Conservation (phyloP, 2,329 filamentous ascomycete genomes). For the Chalaropsis ovoidea region DNA sequence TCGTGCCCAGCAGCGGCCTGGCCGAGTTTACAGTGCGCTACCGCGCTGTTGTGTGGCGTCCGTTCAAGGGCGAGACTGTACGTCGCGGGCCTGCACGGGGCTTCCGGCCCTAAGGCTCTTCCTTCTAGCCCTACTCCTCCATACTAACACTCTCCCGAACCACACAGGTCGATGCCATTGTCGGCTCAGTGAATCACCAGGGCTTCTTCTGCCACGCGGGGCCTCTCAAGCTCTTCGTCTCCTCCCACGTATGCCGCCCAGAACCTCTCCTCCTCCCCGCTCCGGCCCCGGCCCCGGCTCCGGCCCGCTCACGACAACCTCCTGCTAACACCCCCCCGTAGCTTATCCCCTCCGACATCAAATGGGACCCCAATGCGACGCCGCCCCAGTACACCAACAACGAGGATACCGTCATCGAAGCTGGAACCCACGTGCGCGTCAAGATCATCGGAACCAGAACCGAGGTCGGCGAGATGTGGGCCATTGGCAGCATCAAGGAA, state of each 20-base stretch:
- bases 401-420: conserved; percentile 85
- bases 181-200: conserved; percentile 80
- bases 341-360: conserved; percentile 86
- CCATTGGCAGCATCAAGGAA: conserved; percentile 93
- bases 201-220: conserved; percentile 84
- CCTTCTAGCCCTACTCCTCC: too few species aligned
- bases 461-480: conserved; percentile 91
- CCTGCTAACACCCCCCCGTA: conserved; percentile 35
- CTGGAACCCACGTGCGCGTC: conserved; percentile 82
- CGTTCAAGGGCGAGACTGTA: conserved; percentile 97
- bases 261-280: not conserved
- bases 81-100: conserved; percentile 30
- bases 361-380: conserved; percentile 89
- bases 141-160: conserved; percentile 9
- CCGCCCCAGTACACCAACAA: conserved; percentile 97
- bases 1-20: conserved; percentile 80
- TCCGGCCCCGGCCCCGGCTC: not conserved
- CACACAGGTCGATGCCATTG: conserved; percentile 76
- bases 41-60: conserved; percentile 92
- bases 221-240: conserved; percentile 68
- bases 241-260: conserved; percentile 57
- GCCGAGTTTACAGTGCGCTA: conserved; percentile 94
- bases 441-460: conserved; percentile 91
- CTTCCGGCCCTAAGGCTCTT: too few species aligned
- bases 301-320: not conserved